Base-by-base conservation (phyloP, 805 yeast genomes). In the Saccharomycopsis malanga region DNA sequence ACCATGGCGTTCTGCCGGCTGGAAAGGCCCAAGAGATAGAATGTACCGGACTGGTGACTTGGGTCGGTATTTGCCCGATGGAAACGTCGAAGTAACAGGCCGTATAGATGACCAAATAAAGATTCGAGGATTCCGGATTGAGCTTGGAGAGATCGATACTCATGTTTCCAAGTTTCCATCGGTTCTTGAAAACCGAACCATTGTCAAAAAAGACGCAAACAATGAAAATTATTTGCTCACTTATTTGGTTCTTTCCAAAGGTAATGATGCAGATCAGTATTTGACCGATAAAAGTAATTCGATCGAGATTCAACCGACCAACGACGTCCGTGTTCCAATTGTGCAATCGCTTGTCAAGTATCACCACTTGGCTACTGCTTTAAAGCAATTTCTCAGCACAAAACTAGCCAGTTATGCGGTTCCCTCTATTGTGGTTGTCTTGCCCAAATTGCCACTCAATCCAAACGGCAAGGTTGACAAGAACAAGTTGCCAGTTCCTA, bases 101-200 rank as follows among this genome's bases (percentile, higher is more conserved):
- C 79, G 99, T 64, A 98, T 98, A 23, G 99, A 93, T 68, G 98
- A 91, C 62, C 99, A 93, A 66, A 96, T 93, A 52, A 93, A 93
- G 66, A 93, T 93, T 56, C 81, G 99, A 69, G 99, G 99, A 1
- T 94, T 93, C 78, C 79, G 99, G 68, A 94, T 93, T 54, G 99
- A 93, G 68, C 73, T 93, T 47, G 99, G 99, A 51, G 99, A 93
- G 67, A 94, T 93, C 61, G 98, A 93, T 64, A 93, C 98, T 14
- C 96, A 93, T 62, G 77, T 93, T 53, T 88, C 97, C 12, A 96
- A 88, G 64, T 96, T 89, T 69, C 85, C 93, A 2, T 68, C 79
- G 53, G 95, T 93, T 42, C 80, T 98, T 63, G 97, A 93, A 65
- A 93, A 93, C 61, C 72, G 88, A 44, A 93, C 98, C 1, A 70